Base-by-base conservation (phyloP, 805 yeast genomes). In the Danielia oregonensis region DNA sequence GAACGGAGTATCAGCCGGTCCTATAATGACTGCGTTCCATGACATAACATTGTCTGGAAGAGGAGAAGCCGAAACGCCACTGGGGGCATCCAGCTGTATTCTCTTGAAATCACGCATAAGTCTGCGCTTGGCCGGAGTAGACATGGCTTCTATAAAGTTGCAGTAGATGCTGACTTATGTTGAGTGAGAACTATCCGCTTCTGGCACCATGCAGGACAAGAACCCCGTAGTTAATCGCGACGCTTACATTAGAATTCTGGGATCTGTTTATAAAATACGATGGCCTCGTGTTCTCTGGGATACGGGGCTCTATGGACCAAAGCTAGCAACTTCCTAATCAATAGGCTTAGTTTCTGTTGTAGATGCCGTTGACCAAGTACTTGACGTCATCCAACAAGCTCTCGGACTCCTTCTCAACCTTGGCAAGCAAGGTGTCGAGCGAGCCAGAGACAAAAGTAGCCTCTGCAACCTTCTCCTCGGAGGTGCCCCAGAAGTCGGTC, bases 41-140 rank as follows among this genome's bases (percentile, higher is more conserved):
- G 86, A 76, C 96, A 93, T 88, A 33, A 93, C 97, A 53, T 93
- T 93, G 57, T 93, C 97, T 4, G 97, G 88, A 33, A 91, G 74
- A 4, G 98, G 98, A 4, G 96, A 86, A 0, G 98, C 98, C 5
- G 96, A 86, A 8, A 93, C 95, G 11, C 98, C 98, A 21, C 95
- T 93, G 16, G 98, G 96, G 9, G 97, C 93, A 61, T 93, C 98
- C 67, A 84, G 93, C 62, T 93, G 96, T 82, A 93, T 89, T 63
- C 82, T 85, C 62, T 88, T 89, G 65, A 93, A 87, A 65, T 93
- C 98, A 62, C 98, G 85, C 97, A 93, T 93, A 53, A 93, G 78
- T 68, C 98, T 80, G 78, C 96, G 84, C 61, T 96, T 80, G n/a
- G 98, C 98, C 11, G 96, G 93, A 6, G 98, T 93, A 6, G 97